Base-by-base conservation (phyloP, 495 filamentous ascomycete genomes). In the Neurospora discreta region DNA sequence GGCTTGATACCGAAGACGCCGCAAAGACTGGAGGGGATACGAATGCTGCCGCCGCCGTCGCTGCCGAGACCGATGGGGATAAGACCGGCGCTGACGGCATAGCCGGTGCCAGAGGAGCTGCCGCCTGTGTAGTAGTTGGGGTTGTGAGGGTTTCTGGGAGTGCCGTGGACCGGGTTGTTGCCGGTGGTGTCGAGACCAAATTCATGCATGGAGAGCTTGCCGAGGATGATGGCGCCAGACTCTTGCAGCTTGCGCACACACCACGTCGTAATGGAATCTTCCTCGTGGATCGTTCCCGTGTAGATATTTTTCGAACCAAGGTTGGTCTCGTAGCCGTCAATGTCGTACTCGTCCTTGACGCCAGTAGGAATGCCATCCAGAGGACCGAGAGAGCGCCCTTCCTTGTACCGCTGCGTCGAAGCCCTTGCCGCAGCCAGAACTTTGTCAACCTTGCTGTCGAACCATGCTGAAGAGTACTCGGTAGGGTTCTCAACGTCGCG, bases 141-240 rank as follows among this genome's bases (percentile, higher is more conserved):
- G 77, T 95, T 92, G 76, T 92, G 86, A 1, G 93, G 93, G 79
- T 97, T 97, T 10, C 82, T 80, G 0, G 93, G 93, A 0, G 93
- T 96, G 68, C 93, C 93, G 77, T 87, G 86, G 69, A 87, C 87
- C 26, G 91, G 91, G 74, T 96, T 95, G 82, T 93, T 93, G 80
- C 94, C 93, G 33, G 89, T 93, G 10, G 90, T 93, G 74, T 95
- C 93, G 87, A 77, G 68, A 16, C 93, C 93, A 16, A 93, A 83
- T 78, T 97, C 93, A 79, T 94, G 91, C 93, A 97, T 96, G 38
- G 87, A 93, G 5, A 87, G 82, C 80, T 95, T 97, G 15, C 92
- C 93, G 68, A 95, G 78, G 15, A 94, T 82, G 58, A 96, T 83
- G 9, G 89, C 92, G 0, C 93, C 93, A 1, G 88, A 90, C 42